phyloP scores from a whole-genome alignment of 306 rosid genomes.

The Acacia confusa region DNA sequence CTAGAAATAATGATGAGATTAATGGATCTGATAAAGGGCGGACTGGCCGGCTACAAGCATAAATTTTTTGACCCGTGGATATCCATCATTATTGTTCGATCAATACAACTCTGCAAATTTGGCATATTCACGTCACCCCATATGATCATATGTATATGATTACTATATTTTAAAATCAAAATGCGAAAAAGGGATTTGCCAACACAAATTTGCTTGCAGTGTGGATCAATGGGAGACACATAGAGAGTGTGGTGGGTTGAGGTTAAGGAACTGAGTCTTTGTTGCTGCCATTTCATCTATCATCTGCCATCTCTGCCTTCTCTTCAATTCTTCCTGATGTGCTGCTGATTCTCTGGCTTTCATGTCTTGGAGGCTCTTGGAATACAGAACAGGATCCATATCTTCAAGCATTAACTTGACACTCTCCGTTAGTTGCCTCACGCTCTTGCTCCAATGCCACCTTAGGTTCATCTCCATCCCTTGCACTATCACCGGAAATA shows the following conservation, averaged over 20 bases:
- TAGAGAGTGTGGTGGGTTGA: conserved; percentile 40
- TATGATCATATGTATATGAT: not conserved
- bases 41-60: not conserved
- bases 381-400: conserved; percentile 65
- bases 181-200: conserved; percentile 13
- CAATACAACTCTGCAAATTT: not conserved
- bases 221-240: conserved; percentile 45
- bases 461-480: conserved; percentile 74
- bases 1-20: not conserved
- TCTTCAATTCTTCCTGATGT: conserved; percentile 45
- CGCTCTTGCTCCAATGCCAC: conserved; percentile 81
- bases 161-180: not conserved
- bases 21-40: not conserved
- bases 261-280: conserved; percentile 33
- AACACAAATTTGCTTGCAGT: conserved; percentile 24
- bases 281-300: conserved; percentile 63
- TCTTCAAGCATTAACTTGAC: conserved; percentile 74
- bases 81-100: not conserved
- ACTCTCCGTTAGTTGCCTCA: conserved; percentile 60
- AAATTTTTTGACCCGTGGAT: not conserved
- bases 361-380: conserved; percentile 53
- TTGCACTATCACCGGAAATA: conserved; percentile 63
- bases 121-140: not conserved
- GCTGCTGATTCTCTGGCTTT: conserved; percentile 45
- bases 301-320: conserved; percentile 62